Conservation (phyloP, 2,329 filamentous ascomycete species). For the Aureobasidium sp. region DNA sequence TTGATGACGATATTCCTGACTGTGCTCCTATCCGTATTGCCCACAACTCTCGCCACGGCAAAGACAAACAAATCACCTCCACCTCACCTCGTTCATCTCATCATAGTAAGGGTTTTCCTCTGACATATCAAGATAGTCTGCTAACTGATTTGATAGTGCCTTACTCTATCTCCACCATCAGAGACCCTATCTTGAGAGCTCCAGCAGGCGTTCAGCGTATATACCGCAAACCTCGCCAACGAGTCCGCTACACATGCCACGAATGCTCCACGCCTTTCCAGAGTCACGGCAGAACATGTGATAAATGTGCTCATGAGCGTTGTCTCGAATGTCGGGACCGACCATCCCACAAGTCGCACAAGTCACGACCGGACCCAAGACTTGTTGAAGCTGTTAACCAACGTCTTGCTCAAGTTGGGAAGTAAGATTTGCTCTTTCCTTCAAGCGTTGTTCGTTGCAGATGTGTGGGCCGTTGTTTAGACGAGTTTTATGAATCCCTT, state of each 20-base stretch:
- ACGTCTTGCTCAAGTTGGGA: constrained; percentile 1
- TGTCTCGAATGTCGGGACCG: constrained; percentile 51
- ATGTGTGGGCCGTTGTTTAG: neutral
- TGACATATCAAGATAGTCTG: no score
- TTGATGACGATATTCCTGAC: neutral
- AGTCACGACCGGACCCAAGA: neutral
- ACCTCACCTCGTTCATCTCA: neutral
- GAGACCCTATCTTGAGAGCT: neutral
- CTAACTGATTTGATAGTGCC: neutral
- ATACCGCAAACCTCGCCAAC: constrained; percentile 36
- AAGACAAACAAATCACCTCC: neutral
- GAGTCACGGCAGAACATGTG: constrained; percentile 45
- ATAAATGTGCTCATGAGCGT: constrained; percentile 52
- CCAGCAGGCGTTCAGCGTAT: constrained; percentile 24
- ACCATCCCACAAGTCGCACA: constrained; percentile 18
- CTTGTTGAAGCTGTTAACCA: neutral
- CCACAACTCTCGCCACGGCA: neutral
- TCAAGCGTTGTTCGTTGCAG: neutral
- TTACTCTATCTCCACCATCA: neutral
- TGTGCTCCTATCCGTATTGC: neutral
- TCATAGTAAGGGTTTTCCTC: neutral
- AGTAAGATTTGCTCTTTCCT: neutral
- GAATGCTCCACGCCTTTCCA: constrained; percentile 54
- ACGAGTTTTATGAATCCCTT: neutral
- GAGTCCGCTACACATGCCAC: constrained; percentile 47